Evolutionary conservation across 441 rosid species (phyloP).

Genomic region (Metrosideros polymorpha): DNA sequence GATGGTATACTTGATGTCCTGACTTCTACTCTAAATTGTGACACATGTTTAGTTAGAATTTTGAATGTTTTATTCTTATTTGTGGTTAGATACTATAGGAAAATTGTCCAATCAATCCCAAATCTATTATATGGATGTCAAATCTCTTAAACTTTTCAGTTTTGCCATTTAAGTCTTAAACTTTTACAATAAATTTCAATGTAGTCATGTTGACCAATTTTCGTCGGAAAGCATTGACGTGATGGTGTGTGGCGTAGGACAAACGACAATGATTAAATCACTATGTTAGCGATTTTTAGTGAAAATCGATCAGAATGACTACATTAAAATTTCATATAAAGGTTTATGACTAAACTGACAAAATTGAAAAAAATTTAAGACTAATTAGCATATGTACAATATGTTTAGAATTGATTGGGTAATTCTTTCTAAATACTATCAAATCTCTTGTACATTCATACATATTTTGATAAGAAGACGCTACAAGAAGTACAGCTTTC

Average conservation of each 20-base stretch:
- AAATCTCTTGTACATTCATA: not conserved
- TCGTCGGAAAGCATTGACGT: accelerated
- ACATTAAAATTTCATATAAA: accelerated
- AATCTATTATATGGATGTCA: accelerated
- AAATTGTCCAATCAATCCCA: accelerated
- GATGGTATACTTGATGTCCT: not conserved
- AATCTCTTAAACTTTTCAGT: not conserved
- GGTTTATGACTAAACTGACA: accelerated
- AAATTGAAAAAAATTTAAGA: not conserved
- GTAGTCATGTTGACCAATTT: not conserved
- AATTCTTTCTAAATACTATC: not conserved
- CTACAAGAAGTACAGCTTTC: not conserved
- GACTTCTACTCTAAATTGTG: not conserved
- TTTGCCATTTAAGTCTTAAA: not conserved
- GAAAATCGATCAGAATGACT: accelerated
- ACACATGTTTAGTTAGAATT: not conserved
- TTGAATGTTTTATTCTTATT: not conserved
- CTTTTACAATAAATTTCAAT: accelerated
- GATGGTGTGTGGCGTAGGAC: accelerated
- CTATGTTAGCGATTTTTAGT: accelerated
- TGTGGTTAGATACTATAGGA: not conserved
- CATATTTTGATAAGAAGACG: not conserved
- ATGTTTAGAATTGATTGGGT: not conserved
- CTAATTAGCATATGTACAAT: too few relatives aligned
- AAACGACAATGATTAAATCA: accelerated